Evolutionary conservation across 1,139 yeast species (phyloP).

Genomic region (Taiozyma sp.): DNA sequence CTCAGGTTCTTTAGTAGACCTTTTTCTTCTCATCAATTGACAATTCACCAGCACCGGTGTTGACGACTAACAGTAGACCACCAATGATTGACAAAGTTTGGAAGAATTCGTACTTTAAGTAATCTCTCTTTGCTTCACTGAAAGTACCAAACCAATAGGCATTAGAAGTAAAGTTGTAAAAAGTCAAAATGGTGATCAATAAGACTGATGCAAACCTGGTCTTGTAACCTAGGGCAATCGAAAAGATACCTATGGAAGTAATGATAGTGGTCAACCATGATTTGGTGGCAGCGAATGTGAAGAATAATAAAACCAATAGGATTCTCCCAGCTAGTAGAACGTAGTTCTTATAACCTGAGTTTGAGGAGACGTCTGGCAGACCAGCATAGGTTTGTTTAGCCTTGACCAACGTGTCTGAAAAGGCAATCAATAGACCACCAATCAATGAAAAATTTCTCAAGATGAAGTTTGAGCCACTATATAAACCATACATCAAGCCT

Average conservation of each 20-base stretch:
- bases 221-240: slow-evolving; percentile 90
- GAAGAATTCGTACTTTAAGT: slow-evolving; percentile 87
- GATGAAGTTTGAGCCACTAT: slow-evolving; percentile 76
- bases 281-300: slow-evolving; percentile 79
- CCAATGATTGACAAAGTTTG: slow-evolving; percentile 95
- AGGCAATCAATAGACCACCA: slow-evolving; percentile 88
- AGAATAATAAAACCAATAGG: slow-evolving; percentile 75
- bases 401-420: slow-evolving; percentile 85
- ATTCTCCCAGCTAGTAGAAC: slow-evolving; percentile 86
- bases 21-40: slow-evolving; percentile 96
- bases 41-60: slow-evolving; percentile 95
- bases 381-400: slow-evolving; percentile 82
- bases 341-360: slow-evolving; percentile 77
- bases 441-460: slow-evolving; percentile 85
- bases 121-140: slow-evolving; percentile 76
- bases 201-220: slow-evolving; percentile 85
- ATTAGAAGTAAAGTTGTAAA: slow-evolving; percentile 76
- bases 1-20: slow-evolving; percentile 48
- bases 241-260: slow-evolving; percentile 64
- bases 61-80: slow-evolving; percentile 83
- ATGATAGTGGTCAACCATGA: slow-evolving; percentile 64
- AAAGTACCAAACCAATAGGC: slow-evolving; percentile 80
- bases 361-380: slow-evolving; percentile 73
- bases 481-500: slow-evolving; percentile 85
- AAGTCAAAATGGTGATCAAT: slow-evolving; percentile 64